These are phyloP conservation scores for Tetrahymena thermophila DNA, from an alignment of 73 alveolate genomes.

Conservation along the genomic window DNA sequence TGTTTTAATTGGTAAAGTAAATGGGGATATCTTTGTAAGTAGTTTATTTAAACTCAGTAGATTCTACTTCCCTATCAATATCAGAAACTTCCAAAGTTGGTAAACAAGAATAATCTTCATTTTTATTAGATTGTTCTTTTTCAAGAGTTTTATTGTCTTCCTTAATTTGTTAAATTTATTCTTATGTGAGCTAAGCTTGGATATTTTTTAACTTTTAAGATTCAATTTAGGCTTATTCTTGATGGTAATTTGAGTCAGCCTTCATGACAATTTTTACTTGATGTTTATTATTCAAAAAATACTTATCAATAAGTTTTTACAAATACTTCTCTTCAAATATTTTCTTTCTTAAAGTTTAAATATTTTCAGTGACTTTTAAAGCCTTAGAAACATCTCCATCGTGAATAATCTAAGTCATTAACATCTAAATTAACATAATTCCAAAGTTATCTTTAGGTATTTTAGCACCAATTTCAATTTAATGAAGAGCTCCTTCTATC, in stretches of 20 bases:
- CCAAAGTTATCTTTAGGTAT: slow-evolving; percentile 63
- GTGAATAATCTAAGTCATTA: slow-evolving; percentile 56
- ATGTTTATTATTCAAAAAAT: slow-evolving; percentile 51
- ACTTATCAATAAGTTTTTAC: slow-evolving; percentile 48
- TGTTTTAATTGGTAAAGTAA: slow-evolving; percentile 50
- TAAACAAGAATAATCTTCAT: slow-evolving; percentile 47
- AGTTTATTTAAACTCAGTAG: slow-evolving; percentile 37
- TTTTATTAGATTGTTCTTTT: slow-evolving; percentile 42
- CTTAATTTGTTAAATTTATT: slow-evolving; percentile 44
- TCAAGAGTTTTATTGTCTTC: slow-evolving; percentile 46
- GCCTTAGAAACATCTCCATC: slow-evolving; percentile 58
- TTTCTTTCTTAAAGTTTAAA: slow-evolving; percentile 54
- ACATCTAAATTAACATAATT: slow-evolving; percentile 42
- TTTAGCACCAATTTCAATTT: slow-evolving; percentile 60
- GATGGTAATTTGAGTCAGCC: slow-evolving; percentile 54
- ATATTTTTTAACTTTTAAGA: slow-evolving; percentile 27
- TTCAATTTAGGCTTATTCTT: slow-evolving; percentile 40
- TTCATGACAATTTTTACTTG: slow-evolving; percentile 33
- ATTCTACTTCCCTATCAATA: slow-evolving; percentile 48
- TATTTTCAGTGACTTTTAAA: slow-evolving; percentile 51
- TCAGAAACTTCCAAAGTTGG: slow-evolving; percentile 66
- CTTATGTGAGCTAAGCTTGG: slow-evolving; percentile 36
- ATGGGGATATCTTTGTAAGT: slow-evolving; percentile 6
- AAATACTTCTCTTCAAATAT: slow-evolving; percentile 50
- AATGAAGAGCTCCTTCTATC: slow-evolving; percentile 64